These are phyloP conservation scores for Mallotus repandus DNA, from an alignment of 441 rosid species.

Conservation along the genomic window DNA sequence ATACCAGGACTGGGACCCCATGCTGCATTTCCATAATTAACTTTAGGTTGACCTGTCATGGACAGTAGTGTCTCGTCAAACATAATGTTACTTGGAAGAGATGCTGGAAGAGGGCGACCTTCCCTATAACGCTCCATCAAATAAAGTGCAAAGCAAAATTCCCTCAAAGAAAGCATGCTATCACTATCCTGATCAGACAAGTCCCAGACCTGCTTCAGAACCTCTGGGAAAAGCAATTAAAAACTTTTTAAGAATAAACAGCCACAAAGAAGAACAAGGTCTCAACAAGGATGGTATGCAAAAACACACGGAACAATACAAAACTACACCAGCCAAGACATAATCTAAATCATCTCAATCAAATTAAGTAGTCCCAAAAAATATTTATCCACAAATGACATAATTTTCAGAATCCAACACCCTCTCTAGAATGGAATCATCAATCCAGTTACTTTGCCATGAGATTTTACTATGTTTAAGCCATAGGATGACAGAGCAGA, in stretches of 20 bases:
- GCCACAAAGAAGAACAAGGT: slow-evolving; percentile 17
- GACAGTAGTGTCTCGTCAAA: slow-evolving; percentile 80
- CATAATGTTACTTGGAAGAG: slow-evolving; percentile 79
- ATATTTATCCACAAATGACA: background rate
- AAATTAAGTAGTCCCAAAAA: background rate
- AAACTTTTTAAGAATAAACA: slow-evolving; percentile 21
- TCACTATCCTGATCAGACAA: slow-evolving; percentile 94
- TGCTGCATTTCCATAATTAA: slow-evolving; percentile 60
- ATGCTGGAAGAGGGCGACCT: slow-evolving; percentile 79
- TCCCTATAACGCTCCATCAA: slow-evolving; percentile 95
- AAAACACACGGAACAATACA: background rate
- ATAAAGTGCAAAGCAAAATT: slow-evolving; percentile 91
- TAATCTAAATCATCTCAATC: too few relatives aligned
- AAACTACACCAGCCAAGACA: too few relatives aligned
- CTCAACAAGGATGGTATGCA: slow-evolving; percentile 5
- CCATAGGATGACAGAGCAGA: background rate
- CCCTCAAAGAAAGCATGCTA: slow-evolving; percentile 96
- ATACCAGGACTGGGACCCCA: slow-evolving; percentile 81
- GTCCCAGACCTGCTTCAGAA: slow-evolving; percentile 95
- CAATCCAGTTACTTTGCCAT: slow-evolving; percentile 3
- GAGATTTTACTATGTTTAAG: background rate
- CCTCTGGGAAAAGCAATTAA: slow-evolving; percentile 53
- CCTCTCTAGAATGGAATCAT: background rate
- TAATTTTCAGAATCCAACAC: background rate
- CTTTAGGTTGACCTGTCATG: slow-evolving; percentile 73